A percentile compares a stretch with the other conserved stretches of the same genome.
Conservation (phyloP, 2,329 filamentous ascomycete genomes). For the Metarhizium rileyi region DNA sequence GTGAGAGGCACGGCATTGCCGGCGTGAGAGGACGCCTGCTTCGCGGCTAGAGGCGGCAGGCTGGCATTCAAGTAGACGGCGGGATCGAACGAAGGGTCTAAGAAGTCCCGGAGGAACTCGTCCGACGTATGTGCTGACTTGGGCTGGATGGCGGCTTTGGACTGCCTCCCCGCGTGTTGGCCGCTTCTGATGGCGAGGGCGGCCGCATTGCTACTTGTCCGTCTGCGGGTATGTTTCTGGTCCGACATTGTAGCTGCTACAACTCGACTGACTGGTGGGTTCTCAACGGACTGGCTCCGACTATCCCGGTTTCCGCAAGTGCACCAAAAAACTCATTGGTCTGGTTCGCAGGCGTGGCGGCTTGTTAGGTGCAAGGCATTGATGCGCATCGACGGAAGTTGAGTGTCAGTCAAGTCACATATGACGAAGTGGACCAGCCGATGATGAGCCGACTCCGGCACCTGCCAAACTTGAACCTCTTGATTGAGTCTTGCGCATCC, state of each 20-base stretch:
- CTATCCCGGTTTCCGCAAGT: too few relatives aligned
- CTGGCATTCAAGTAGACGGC: constrained; percentile 75
- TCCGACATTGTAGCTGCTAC: constrained; percentile 19
- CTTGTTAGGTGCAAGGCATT: neutral
- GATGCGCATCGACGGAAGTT: neutral
- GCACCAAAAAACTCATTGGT: too few relatives aligned
- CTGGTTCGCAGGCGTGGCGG: neutral
- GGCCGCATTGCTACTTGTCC: constrained; percentile 35
- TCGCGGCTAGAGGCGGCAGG: constrained; percentile 56
- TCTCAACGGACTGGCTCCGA: neutral
- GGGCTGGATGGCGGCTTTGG: constrained; percentile 30
- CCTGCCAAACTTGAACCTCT: neutral
- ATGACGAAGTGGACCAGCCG: constrained; percentile 1
- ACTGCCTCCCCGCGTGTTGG: constrained; percentile 28
- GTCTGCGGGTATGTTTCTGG: constrained; percentile 26
- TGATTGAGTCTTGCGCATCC: neutral
- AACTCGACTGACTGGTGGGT: too few relatives aligned
- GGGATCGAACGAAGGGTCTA: constrained; percentile 68
- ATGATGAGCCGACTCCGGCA: constrained; percentile 5
- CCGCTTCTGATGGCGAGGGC: constrained; percentile 24
- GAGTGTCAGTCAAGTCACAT: neutral
- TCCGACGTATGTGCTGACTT: constrained; percentile 59
- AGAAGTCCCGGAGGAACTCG: constrained; percentile 63
- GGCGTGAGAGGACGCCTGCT: constrained; percentile 16
- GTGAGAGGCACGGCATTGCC: constrained; percentile 48